Base-by-base conservation (phyloP, 2,329 filamentous ascomycete genomes). In the Metarhizium guizhouense region DNA sequence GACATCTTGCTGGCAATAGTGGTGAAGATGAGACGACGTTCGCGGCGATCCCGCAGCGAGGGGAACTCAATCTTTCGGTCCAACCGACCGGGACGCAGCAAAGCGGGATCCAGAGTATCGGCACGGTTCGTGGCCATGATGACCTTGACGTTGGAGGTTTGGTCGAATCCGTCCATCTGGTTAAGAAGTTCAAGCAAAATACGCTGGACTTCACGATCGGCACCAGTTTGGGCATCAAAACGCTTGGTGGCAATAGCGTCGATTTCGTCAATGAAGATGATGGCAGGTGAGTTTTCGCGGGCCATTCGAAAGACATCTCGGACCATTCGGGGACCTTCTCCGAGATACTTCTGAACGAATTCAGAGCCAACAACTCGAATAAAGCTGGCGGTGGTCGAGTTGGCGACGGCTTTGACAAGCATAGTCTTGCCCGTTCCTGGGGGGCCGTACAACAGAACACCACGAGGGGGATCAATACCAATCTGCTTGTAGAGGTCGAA, bases 111-210 rank as follows among this genome's bases (percentile, higher is more conserved):
- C 61, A 99, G 82, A 6, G 94, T 99, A 72, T 97, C 94, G 62
- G 94, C 93, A 70, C 94, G 88, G 79, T 99, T 99, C 63, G 94
- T 99, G 63, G 94, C 94, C 94, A 99, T 99, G 76, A 99, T 99
- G 70, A 99, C 94, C 79, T 99, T 99, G 74, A 99, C 94, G 73
- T 99, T 99, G 71, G 90, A 89, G 0, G 91, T 96, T 74, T 99
- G 94, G 72, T 99, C 94, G 77, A 99, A 99, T 62, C 94, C 94
- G 71, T 99, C 94, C 94, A 99, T 99, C 76, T 99, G 94, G 77
- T 99, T 99, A 61, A 99, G 86, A 63, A 99, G 78, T 73, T 99
- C 94, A 58, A 99, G 86, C 57, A 99, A 79, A 67, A 99, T 99
- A 81, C 94, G 93, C 77, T 99, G 94, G 16, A 99, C 94, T 75